Evolutionary conservation across 352 stramenopile species (phyloP), one percentile per base, ranked within the genome.

Genomic region (Phytophthora quininea): DNA sequence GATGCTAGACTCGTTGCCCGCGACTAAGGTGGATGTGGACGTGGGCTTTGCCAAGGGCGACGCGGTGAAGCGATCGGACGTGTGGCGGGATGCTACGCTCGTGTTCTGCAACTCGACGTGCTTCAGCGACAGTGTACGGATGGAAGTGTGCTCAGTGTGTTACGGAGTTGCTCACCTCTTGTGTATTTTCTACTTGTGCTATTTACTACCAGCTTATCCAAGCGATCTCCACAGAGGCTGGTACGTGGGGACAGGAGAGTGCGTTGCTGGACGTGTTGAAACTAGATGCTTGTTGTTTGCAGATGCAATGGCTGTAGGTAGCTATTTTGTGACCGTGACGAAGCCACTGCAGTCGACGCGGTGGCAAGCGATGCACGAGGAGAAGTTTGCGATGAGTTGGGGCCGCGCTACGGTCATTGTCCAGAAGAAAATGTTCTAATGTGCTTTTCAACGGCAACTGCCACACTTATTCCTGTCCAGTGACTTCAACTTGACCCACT

Each of bases 71-170:
- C 63, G 73, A 8, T 47, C 58, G 9, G 76, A 83, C n/a, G 56
- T 86, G 47, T 90, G 82, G 82, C 52, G 55, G 3, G 82, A 90
- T 56, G 82, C 77, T 27, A 85, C 82, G 32, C 60, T 90, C 31
- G 72, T 90, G 30, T 82, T 90, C 52, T 90, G 82, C 66, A 90
- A 90, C 57, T 76, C 80, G 54, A 90, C 82, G 45, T 90, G 82
- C 60, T 90, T 90, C 49, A 89, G 80, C 45, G 82, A 89, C 71
- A 88, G 78, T 31, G 82, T 88, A 59, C 43, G 76, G 49, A n/a
- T 37, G 43, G 3, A n/a, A 5, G 8, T 29, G 4, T 6, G 4
- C 3, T 19, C 8, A 15, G 40, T 49, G 12, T n/a, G 15, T 8
- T 8, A 4, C 19, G 40, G 43, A 29, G 8, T 27, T 19, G 15